Base-by-base conservation (phyloP, 495 filamentous ascomycete species). In the Pseudotulostoma volvatum region DNA sequence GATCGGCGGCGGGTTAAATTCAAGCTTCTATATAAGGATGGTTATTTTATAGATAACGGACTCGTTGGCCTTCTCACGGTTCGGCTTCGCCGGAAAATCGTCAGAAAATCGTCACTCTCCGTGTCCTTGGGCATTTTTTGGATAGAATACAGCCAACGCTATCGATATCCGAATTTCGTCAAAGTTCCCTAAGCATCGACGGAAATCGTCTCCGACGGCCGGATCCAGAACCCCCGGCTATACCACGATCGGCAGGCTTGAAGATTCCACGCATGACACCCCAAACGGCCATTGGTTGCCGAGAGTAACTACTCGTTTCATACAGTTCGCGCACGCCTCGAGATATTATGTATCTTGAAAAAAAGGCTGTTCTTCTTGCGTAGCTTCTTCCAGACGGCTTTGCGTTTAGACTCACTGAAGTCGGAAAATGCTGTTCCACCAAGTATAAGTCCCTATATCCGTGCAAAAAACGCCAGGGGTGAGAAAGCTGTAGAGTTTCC, bases 321-420 rank as follows among this genome's bases (percentile, higher is more conserved):
- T 14, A 35, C 40, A 53, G 33, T 56, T 25, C 4, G 45, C 40
- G 25, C 43, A 55, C 18, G 16, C 31, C 42, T 53, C 44, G 3
- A 59, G 34, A 34, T 56, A 59, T 11, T 51, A 51, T 11, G 59
- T 44, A 37, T 63, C 55, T 33, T 56, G 16, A 23, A 61, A 64
- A 43, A 61, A 59, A 62, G 38, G 1, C 49, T 17, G 18, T 60
- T 31, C 34, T 40, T 42, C 13, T 43, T 36, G 9, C 48, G 11
- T 18, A 53, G 39, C 5, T 19, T 9, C 39, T 40, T 16, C 42
- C 42, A 48, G 15, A 63, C 57, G 7, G 4, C 21, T 13, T 33
- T 31, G 33, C 49, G 34, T 35, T 59, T 46, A 23, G 43, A 17
- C 5, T 53, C 36, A 18, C 28, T 43, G 30, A 60, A 63, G n/a